Evolutionary conservation across 345 rosid genomes (phyloP).

Genomic region (Dipteronia sinensis): DNA sequence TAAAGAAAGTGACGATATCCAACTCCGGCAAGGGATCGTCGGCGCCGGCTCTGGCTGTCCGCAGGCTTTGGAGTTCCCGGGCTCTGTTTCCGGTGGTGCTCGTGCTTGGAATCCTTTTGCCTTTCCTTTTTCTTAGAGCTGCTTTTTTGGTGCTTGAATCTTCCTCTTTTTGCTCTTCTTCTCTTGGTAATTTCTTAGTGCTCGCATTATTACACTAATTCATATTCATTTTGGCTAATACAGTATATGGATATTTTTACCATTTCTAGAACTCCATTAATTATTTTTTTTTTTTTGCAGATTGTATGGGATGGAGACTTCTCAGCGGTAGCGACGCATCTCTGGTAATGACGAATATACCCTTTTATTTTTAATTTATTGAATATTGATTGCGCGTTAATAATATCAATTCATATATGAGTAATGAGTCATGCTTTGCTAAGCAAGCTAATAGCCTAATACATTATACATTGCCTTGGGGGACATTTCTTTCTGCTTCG

Average conservation of each 20-base stretch:
- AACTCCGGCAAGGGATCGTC: constrained; percentile 46
- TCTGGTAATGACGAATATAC: constrained; percentile 43
- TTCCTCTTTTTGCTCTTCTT: constrained; percentile 61
- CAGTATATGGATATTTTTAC: neutral
- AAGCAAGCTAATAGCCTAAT: too few species aligned
- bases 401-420: too few species aligned
- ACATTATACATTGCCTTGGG: too few species aligned
- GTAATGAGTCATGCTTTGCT: too few species aligned
- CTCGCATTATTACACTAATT: too few species aligned
- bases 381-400: neutral
- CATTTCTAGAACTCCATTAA: neutral
- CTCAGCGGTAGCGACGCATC: constrained; percentile 67
- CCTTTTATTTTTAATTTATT: neutral
- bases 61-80: constrained; percentile 56
- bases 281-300: constrained; percentile 38
- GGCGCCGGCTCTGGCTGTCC: constrained; percentile 36
- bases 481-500: too few species aligned
- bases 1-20: constrained; percentile 63
- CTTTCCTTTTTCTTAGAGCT: constrained; percentile 66
- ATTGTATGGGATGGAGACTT: constrained; percentile 65
- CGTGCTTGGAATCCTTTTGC: constrained; percentile 56
- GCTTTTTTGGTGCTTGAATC: constrained; percentile 84
- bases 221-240: too few species aligned
- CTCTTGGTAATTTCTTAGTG: constrained; percentile 38
- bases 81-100: constrained; percentile 53